Percentiles rank a stretch among this genome's conserved stretches.
These are phyloP conservation scores for Paramecium primaurelia DNA, from an alignment of 73 alveolate genomes.

Conservation along the genomic window DNA sequence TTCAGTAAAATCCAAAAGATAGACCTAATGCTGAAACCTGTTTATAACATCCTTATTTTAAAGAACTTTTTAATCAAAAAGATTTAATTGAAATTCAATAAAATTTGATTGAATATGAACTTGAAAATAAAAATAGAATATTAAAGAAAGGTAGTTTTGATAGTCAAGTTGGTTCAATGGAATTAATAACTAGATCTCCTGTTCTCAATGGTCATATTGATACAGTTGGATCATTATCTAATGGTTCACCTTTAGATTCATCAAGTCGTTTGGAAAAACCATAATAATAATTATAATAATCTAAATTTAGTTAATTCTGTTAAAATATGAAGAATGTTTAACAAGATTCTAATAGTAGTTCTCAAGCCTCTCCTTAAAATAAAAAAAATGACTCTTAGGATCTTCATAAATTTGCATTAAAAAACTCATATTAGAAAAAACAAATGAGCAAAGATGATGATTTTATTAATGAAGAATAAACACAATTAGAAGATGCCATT, in stretches of 20 bases:
- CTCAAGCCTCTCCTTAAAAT: neutral
- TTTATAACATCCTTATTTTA: conserved; percentile 43
- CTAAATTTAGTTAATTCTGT: conserved; percentile 1
- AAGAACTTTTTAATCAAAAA: neutral
- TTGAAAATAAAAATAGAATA: neutral
- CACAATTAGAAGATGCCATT: neutral
- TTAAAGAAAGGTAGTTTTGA: conserved; percentile 11
- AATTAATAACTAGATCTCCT: conserved; percentile 32
- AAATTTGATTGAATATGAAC: conserved; percentile 30
- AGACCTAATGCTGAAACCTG: conserved; percentile 42
- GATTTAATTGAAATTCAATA: conserved; percentile 4
- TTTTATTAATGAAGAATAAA: neutral
- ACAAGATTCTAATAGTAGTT: neutral
- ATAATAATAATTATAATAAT: neutral
- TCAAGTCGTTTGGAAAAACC: neutral
- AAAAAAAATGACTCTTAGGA: neutral
- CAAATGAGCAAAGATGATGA: conserved; percentile 1
- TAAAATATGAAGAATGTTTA: neutral
- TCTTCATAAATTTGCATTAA: neutral
- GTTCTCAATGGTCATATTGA: conserved; percentile 51
- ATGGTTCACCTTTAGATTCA: neutral
- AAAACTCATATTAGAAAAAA: neutral
- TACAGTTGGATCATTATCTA: conserved; percentile 44
- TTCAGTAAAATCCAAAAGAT: conserved; percentile 24
- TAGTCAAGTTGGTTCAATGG: conserved; percentile 45